Evolutionary conservation across 768 basidiomycete genomes (phyloP).

Genomic region (Mrakia blollopis): DNA sequence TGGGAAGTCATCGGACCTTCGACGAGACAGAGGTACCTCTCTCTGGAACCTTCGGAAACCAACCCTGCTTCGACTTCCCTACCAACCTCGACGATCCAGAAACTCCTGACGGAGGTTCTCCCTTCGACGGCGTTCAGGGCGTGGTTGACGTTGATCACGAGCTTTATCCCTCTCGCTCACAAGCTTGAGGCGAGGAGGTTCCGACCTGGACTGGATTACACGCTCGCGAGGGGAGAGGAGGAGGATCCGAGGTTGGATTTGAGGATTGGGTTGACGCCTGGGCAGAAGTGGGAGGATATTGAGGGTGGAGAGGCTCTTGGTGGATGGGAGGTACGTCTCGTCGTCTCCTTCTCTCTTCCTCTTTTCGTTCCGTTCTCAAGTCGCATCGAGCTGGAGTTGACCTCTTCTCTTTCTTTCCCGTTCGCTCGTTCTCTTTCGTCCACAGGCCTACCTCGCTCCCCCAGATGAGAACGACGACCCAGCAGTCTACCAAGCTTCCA

Average conservation of each 20-base stretch:
- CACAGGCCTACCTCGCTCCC: conserved; percentile 86
- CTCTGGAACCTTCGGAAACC: conserved; percentile 42
- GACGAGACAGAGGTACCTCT: conserved; percentile 89
- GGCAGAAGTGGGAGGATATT: conserved; percentile 43
- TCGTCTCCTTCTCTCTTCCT: neutral
- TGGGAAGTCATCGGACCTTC: conserved; percentile 83
- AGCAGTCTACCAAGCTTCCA: conserved; percentile 73
- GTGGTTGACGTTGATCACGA: conserved; percentile 72
- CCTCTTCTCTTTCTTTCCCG: neutral
- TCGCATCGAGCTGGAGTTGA: neutral
- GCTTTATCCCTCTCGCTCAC: conserved; percentile 66
- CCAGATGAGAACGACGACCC: conserved; percentile 94
- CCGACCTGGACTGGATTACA: conserved; percentile 89
- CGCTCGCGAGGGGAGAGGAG: conserved; percentile 61
- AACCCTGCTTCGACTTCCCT: neutral
- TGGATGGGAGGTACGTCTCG: conserved; percentile 76
- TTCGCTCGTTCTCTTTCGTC: neutral
- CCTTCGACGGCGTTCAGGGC: conserved; percentile 35
- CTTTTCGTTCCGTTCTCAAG: neutral
- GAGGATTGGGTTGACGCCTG: conserved; percentile 77
- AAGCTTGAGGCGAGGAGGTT: conserved; percentile 79
- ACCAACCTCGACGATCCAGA: neutral
- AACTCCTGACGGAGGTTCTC: conserved; percentile 30
- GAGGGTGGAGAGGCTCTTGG: conserved; percentile 61
- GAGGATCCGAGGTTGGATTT: conserved; percentile 74